Base-by-base conservation (phyloP, 306 rosid species). In the Vigna reflexopilosa region DNA sequence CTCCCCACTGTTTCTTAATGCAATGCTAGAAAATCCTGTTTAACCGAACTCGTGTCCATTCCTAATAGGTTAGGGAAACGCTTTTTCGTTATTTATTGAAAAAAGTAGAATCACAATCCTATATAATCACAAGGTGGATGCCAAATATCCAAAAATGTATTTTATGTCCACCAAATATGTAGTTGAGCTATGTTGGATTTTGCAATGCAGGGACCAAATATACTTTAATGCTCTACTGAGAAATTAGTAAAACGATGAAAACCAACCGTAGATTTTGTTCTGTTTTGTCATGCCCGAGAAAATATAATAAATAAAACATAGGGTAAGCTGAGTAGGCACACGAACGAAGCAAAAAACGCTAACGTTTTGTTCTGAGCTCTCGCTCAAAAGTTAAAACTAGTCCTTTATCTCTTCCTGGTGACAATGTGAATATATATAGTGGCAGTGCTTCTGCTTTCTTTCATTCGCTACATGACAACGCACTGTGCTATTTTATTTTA, bases 301-400 rank as follows among this genome's bases (percentile, higher is more conserved):
- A 30, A 30, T 3, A 30, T 3, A 4, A 30, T 30, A 30, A 30
- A 30, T 30, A 30, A 30, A 30, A 5, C 4, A 4, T 4, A 30
- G 32, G 32, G 32, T 30, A 30, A 30, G 34, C 34, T 30, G 14
- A 47, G 42, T 1, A 75, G 28, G 0, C 4, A 2, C 26, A 36
- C 11, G 68, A 70, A 45, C 61, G 52, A 61, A 38, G 71, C 71
- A 9, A 4, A 45, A 83, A 78, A 68, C 73, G 54, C 63, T 73
- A 67, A 77, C 4, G 20, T 65, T n/a, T 77, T 15, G 9, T 71
- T 75, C 12, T 17, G 45, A 62, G 68, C 28, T 70, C 0, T 28
- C 10, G 48, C 76, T 84, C 73, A 65, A 84, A 76, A 84, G 84
- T 84, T 73, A 76, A 76, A 75, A 76, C 67, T 64, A 84, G 84